These are phyloP conservation scores for Kalaharituber pfeilii DNA, from an alignment of 2,329 filamentous ascomycete genomes.

Conservation along the genomic window DNA sequence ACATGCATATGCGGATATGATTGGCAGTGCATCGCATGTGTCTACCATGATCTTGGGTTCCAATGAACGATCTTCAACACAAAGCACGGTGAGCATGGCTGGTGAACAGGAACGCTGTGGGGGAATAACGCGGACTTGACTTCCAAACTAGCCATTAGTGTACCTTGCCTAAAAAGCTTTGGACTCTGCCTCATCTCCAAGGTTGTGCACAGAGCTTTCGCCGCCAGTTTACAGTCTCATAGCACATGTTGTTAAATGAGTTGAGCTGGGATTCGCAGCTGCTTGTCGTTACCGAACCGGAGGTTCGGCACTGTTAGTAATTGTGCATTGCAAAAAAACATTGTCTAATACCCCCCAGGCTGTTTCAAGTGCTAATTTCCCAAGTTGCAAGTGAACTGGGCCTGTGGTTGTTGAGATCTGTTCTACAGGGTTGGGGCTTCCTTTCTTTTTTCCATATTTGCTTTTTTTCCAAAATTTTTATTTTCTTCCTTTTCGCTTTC, in stretches of 20 bases:
- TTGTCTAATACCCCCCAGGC: neutral
- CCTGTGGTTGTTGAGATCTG: neutral
- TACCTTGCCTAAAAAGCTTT: too few relatives aligned
- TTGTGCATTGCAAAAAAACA: neutral
- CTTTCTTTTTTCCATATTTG: neutral
- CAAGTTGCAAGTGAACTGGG: neutral
- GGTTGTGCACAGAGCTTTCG: neutral
- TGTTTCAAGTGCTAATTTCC: neutral
- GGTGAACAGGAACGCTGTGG: neutral
- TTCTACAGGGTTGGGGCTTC: neutral
- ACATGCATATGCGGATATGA: neutral
- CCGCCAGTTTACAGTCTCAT: neutral
- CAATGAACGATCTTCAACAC: neutral
- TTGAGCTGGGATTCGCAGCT: neutral
- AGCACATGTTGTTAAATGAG: neutral
- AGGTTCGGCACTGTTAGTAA: neutral
- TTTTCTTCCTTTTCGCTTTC: neutral
- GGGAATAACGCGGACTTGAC: neutral
- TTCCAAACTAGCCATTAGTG: neutral
- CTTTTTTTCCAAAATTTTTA: too few relatives aligned
- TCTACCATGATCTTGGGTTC: neutral
- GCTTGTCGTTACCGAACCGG: neutral
- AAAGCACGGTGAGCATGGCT: neutral
- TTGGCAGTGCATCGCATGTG: neutral
- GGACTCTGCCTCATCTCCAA: neutral